phyloP scores from a whole-genome alignment of 2,329 filamentous ascomycete genomes.

The Plectosphaerella sp. region DNA sequence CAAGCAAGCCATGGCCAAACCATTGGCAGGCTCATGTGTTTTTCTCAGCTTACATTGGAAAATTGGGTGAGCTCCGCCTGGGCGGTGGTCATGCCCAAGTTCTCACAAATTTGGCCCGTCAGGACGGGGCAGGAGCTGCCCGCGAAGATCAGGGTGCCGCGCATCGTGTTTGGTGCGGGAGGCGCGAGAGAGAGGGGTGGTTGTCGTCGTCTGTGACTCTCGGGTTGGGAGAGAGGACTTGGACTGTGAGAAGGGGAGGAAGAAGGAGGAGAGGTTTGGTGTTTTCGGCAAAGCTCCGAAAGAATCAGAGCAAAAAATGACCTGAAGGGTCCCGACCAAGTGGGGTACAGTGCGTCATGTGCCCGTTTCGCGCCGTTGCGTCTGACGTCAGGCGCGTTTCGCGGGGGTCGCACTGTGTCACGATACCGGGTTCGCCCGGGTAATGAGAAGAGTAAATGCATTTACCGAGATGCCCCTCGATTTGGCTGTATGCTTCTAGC shows the following conservation, averaged over 20 bases:
- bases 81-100: constrained; percentile 61
- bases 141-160: constrained; percentile 64
- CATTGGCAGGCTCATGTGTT: constrained; percentile 6
- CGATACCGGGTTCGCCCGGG: background rate
- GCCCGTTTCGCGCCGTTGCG: background rate
- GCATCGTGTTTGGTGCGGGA: constrained; percentile 38
- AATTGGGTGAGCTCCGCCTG: constrained; percentile 65
- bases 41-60: constrained; percentile 53
- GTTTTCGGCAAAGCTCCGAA: background rate
- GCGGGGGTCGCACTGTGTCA: background rate
- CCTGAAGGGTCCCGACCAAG: constrained; percentile 1
- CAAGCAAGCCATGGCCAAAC: background rate
- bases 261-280: background rate
- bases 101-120: constrained; percentile 63
- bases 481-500: background rate
- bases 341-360: background rate
- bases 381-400: background rate
- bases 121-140: constrained; percentile 64
- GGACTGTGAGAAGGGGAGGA: background rate
- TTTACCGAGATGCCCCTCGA: no score
- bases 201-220: background rate
- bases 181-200: constrained; percentile 10
- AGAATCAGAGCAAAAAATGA: background rate
- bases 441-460: no score
- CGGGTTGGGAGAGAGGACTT: background rate